A percentile compares a stretch with the other conserved stretches of the same genome.
phyloP scores from a whole-genome alignment of 345 rosid species.

The Cochlearia excelsa region DNA sequence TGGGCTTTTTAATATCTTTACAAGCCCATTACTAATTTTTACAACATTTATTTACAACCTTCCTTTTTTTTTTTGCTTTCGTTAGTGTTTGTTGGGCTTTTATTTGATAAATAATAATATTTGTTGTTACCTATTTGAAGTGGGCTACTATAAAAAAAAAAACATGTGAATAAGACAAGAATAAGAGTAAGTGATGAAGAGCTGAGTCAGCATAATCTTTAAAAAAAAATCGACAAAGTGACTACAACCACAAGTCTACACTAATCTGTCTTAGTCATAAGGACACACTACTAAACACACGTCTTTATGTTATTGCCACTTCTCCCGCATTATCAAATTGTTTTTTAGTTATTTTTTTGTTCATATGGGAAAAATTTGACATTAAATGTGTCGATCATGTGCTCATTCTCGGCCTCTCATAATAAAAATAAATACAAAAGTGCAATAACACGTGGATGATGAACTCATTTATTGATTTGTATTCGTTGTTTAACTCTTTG shows the following conservation, averaged over 20 bases:
- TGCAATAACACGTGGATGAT: neutral
- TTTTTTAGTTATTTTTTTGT: conserved; percentile 2
- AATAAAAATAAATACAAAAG: neutral
- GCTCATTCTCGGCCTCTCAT: conserved; percentile 28
- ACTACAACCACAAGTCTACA: conserved; percentile 32
- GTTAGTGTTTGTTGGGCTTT: neutral
- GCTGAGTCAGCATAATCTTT: conserved; percentile 31
- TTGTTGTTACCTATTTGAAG: too few species aligned
- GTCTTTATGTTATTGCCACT: conserved; percentile 28
- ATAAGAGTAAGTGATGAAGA: neutral
- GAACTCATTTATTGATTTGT: conserved; percentile 1
- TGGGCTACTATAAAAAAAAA: too few species aligned
- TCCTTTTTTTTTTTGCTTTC: neutral
- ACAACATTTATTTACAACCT: neutral
- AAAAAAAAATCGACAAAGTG: conserved; percentile 24
- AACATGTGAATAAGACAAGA: too few species aligned
- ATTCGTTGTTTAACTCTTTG: neutral
- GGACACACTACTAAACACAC: conserved; percentile 12
- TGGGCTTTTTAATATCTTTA: conserved; percentile 18
- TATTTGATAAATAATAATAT: neutral
- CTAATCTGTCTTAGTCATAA: conserved; percentile 23
- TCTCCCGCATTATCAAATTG: conserved; percentile 28
- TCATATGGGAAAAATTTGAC: neutral
- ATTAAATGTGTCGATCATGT: conserved; percentile 22
- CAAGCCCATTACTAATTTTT: conserved; percentile 12